These are phyloP conservation scores for Murraya koenigii DNA, from an alignment of 345 rosid genomes.

Conservation along the genomic window DNA sequence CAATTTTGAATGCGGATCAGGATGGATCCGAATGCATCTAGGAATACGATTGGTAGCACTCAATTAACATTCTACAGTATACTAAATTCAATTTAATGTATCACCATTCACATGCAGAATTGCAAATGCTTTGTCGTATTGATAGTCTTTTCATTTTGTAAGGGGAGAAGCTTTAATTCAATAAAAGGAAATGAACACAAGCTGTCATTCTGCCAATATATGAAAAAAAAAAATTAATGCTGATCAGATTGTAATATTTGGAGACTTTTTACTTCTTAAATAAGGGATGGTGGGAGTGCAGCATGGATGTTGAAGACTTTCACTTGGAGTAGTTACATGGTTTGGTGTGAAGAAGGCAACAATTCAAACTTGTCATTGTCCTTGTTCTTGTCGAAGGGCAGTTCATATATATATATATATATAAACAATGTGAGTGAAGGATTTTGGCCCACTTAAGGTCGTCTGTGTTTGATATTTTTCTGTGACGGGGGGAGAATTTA, in stretches of 20 bases:
- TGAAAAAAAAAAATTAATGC: background rate
- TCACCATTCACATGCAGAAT: background rate
- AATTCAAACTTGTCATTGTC: constrained; percentile 25
- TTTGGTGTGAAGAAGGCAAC: constrained; percentile 26
- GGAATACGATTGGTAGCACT: background rate
- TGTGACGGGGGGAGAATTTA: background rate
- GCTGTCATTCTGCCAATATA: constrained; percentile 16
- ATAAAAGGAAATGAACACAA: constrained; percentile 14
- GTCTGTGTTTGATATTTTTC: background rate
- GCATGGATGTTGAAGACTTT: constrained; percentile 1
- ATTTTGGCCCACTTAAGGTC: background rate
- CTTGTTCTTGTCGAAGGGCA: constrained; percentile 7
- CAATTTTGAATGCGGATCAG: rapidly evolving
- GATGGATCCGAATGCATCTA: background rate
- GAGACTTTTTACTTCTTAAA: background rate
- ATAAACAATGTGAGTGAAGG: background rate
- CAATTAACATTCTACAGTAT: background rate
- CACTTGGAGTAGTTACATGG: constrained; percentile 21
- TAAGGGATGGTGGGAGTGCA: constrained; percentile 6
- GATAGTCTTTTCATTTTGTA: constrained; percentile 7
- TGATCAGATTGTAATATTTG: constrained; percentile 6
- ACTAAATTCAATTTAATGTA: background rate
- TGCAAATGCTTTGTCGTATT: background rate
- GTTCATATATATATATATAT: background rate
- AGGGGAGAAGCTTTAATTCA: constrained; percentile 6